phyloP scores from a whole-genome alignment of 1,284 basidiomycete species.

The Puccinia triticina region DNA sequence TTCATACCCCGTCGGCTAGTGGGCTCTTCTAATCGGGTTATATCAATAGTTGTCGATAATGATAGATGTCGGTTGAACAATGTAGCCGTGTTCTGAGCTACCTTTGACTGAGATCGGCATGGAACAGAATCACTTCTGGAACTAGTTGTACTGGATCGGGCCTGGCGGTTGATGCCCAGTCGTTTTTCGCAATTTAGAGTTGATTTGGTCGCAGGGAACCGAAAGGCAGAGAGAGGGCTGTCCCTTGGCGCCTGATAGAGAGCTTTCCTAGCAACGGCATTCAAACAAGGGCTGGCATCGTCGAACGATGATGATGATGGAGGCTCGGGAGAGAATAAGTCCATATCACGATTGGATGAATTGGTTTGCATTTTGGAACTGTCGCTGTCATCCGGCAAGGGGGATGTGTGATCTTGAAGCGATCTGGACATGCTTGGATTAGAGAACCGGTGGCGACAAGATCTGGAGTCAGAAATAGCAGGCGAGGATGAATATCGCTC shows the following conservation, averaged over 20 bases:
- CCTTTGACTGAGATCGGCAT: not conserved
- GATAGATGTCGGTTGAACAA: slow-evolving; percentile 21
- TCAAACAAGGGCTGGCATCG: slow-evolving; percentile 18
- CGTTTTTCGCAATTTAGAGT: not conserved
- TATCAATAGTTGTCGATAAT: not conserved
- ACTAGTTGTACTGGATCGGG: not conserved
- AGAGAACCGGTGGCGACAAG: not conserved
- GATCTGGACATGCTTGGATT: not conserved
- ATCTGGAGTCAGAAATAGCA: not conserved
- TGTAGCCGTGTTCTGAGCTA: slow-evolving; percentile 10
- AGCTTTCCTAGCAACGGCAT: not conserved
- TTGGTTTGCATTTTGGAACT: not conserved
- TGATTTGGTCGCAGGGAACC: not conserved
- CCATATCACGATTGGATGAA: not conserved
- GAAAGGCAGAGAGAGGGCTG: not conserved
- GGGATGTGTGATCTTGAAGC: not conserved
- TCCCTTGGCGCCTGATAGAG: not conserved
- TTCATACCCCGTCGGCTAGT: not conserved
- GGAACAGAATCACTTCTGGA: slow-evolving; percentile 7
- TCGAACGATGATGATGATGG: not conserved
- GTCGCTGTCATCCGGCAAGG: not conserved
- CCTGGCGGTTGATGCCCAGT: not conserved
- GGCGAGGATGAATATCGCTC: not conserved
- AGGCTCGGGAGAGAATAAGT: not conserved
- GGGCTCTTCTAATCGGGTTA: not conserved